Evolutionary conservation across 345 rosid genomes (phyloP).

Genomic region (Corchorus olitorius): DNA sequence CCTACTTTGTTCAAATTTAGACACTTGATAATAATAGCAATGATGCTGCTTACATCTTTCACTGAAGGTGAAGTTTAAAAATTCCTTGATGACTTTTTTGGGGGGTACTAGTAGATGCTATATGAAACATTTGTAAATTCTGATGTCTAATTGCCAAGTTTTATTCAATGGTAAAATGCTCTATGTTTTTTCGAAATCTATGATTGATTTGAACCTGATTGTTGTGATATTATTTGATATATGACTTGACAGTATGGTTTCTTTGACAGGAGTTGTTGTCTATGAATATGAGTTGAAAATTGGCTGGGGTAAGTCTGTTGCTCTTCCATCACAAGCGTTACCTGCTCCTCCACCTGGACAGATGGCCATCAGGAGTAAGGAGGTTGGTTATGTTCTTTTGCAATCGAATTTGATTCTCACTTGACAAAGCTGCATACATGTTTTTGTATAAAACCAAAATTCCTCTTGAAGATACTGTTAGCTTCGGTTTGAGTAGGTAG

Average conservation of each 20-base stretch:
- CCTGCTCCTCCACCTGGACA: slow-evolving; percentile 99
- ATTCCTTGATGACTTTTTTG: slow-evolving; percentile 1
- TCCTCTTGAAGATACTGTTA: not conserved
- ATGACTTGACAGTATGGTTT: slow-evolving; percentile 14
- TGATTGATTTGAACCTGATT: not conserved
- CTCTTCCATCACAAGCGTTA: slow-evolving; percentile 96
- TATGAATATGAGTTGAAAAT: slow-evolving; percentile 96
- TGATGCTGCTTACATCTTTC: not conserved
- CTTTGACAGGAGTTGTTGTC: slow-evolving; percentile 76
- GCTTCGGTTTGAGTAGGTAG: slow-evolving; percentile 1
- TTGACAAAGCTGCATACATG: not conserved
- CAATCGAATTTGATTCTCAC: slow-evolving; percentile 7
- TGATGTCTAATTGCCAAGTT: not conserved
- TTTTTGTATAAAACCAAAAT: not conserved
- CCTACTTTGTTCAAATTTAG: not conserved
- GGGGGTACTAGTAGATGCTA: not conserved
- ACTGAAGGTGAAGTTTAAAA: not conserved
- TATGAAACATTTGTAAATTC: not conserved
- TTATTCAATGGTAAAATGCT: not conserved
- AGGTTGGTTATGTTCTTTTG: slow-evolving; percentile 53
- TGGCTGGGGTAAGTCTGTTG: slow-evolving; percentile 99
- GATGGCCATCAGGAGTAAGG: slow-evolving; percentile 99
- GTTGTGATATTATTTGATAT: not conserved
- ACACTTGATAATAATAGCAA: not conserved
- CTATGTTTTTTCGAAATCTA: not conserved